Conservation (phyloP, 305 asterid species). For the Solanum hybrid region DNA sequence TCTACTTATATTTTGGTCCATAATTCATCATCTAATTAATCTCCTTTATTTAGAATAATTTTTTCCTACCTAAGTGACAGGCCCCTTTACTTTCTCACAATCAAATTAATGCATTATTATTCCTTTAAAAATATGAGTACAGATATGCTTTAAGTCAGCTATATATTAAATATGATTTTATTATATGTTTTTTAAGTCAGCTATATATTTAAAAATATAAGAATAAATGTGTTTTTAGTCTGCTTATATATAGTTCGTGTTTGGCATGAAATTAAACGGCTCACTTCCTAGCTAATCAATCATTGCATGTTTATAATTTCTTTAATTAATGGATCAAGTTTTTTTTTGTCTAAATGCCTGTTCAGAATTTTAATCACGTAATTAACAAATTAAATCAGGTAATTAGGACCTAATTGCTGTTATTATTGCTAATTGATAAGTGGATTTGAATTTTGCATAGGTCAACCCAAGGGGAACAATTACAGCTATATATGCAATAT, state of each 20-base stretch:
- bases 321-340: background rate
- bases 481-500: background rate
- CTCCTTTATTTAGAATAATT: background rate
- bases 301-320: background rate
- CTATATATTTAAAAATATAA: background rate
- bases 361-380: background rate
- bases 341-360: background rate
- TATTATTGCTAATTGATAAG: constrained; percentile 1
- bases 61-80: background rate
- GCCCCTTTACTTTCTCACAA: background rate
- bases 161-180: background rate
- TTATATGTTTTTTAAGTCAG: background rate
- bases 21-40: background rate
- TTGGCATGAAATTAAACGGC: background rate
- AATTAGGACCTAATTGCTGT: background rate
- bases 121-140: background rate
- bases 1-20: background rate
- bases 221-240: background rate
- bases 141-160: background rate
- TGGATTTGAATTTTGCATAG: background rate
- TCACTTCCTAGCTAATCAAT: background rate
- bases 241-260: background rate
- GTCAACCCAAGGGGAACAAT: background rate
- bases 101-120: background rate
- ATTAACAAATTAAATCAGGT: background rate